These are phyloP conservation scores for Citrus glauca DNA, from an alignment of 345 rosid genomes.

Conservation along the genomic window DNA sequence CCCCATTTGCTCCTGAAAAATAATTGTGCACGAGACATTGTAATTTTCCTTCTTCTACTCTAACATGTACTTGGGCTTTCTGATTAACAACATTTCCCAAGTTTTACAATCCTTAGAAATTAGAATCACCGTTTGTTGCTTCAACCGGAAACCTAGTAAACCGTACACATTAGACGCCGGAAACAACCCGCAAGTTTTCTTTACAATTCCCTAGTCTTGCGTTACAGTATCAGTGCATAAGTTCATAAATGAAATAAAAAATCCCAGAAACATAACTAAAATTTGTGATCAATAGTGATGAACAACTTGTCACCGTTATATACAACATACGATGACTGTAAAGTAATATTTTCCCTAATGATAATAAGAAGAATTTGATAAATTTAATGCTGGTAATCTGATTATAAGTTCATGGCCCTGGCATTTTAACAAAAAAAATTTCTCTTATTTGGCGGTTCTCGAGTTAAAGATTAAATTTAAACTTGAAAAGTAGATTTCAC, in stretches of 20 bases:
- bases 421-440: not conserved
- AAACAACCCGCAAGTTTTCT: too few species aligned
- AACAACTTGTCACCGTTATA: too few species aligned
- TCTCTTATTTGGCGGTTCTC: not conserved
- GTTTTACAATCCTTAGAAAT: not conserved
- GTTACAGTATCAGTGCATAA: too few species aligned
- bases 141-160: not conserved
- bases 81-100: not conserved
- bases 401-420: not conserved
- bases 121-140: not conserved
- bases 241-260: too few species aligned
- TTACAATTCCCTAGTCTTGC: too few species aligned
- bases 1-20: slow-evolving; percentile 41
- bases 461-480: not conserved
- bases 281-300: not conserved
- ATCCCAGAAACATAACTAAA: too few species aligned
- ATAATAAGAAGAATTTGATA: not conserved
- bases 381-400: not conserved
- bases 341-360: not conserved
- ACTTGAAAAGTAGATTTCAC: not conserved
- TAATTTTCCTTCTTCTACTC: not conserved
- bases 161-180: too few species aligned
- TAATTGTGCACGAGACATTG: not conserved
- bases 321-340: not conserved
- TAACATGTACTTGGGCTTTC: not conserved